A percentile compares a stretch with the other conserved stretches of the same genome.
Conservation (phyloP, 2,329 filamentous ascomycete genomes). For the Scedosporium boydii region DNA sequence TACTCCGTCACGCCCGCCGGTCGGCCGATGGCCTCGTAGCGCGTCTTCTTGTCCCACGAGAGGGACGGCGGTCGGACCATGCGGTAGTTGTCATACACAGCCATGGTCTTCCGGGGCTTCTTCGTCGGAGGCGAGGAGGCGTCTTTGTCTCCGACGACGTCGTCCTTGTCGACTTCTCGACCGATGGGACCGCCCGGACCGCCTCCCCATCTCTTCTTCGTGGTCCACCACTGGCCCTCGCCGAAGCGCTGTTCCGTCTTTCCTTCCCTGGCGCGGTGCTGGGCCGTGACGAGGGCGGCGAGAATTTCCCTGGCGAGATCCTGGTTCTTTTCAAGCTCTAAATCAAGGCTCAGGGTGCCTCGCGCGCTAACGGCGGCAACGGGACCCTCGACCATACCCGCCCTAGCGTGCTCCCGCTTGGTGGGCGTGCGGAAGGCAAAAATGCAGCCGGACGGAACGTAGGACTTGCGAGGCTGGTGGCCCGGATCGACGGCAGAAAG, state of each 20-base stretch:
- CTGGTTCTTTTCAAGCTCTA: constrained; percentile 46
- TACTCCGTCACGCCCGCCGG: constrained; percentile 29
- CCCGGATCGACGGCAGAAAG: constrained; percentile 16
- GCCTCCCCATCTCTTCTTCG: constrained; percentile 52
- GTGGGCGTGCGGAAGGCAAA: constrained; percentile 52
- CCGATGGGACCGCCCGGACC: constrained; percentile 54
- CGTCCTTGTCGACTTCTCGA: constrained; percentile 44
- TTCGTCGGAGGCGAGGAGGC: constrained; percentile 27
- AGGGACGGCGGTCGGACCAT: constrained; percentile 48
- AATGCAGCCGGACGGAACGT: constrained; percentile 48
- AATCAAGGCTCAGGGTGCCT: constrained; percentile 42
- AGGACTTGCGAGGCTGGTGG: constrained; percentile 31
- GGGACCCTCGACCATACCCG: constrained; percentile 52
- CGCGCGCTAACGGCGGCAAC: constrained; percentile 51
- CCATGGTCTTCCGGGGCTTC: constrained; percentile 44
- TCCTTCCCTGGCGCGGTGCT: constrained; percentile 52
- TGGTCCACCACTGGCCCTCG: constrained; percentile 52
- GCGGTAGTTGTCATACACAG: constrained; percentile 54
- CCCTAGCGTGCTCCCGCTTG: constrained; percentile 50
- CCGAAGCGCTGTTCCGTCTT: constrained; percentile 47
- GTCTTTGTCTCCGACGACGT: constrained; percentile 36
- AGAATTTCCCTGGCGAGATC: constrained; percentile 54
- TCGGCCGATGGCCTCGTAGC: constrained; percentile 48
- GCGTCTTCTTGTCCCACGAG: constrained; percentile 51
- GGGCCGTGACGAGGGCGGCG: constrained; percentile 51